These are phyloP conservation scores for Seiridium unicorne DNA, from an alignment of 2,329 filamentous ascomycete genomes.

Conservation along the genomic window DNA sequence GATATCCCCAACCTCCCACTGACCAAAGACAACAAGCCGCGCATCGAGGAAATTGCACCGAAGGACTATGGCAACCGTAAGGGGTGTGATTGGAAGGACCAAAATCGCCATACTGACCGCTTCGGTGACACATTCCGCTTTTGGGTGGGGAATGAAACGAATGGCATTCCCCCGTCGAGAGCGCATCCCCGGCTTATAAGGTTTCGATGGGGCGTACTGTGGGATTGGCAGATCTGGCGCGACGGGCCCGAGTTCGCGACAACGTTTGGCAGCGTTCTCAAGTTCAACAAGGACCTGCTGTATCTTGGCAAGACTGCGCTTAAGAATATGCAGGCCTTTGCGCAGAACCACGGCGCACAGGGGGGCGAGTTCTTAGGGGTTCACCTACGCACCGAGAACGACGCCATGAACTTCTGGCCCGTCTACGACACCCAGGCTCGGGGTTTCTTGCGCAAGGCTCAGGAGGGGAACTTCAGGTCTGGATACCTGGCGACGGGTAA, in stretches of 20 bases:
- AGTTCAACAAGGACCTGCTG: conserved; percentile 40
- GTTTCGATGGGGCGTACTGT: conserved; percentile 43
- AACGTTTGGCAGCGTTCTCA: conserved; percentile 40
- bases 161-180: conserved; percentile 20
- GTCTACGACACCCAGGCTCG: conserved; percentile 38
- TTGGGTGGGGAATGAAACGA: conserved; percentile 29
- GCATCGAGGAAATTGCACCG: conserved; percentile 38
- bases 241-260: conserved; percentile 46
- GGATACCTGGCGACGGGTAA: conserved; percentile 48
- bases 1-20: conserved; percentile 34
- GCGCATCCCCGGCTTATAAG: conserved; percentile 35
- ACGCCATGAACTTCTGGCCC: conserved; percentile 45
- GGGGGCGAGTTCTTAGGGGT: conserved; percentile 35
- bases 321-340: conserved; percentile 31
- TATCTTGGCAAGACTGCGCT: conserved; percentile 35
- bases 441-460: conserved; percentile 35
- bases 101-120: conserved; percentile 38
- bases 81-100: conserved; percentile 36
- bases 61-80: conserved; percentile 36
- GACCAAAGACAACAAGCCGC: conserved; percentile 31
- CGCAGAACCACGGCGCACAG: conserved; percentile 17
- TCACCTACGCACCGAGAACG: conserved; percentile 47
- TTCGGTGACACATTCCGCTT: conserved; percentile 33
- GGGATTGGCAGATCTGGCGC: conserved; percentile 43
- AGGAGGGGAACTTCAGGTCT: conserved; percentile 28